Conservation (phyloP, 116 monocot genomes). For the Papilionanthe hybrid region DNA sequence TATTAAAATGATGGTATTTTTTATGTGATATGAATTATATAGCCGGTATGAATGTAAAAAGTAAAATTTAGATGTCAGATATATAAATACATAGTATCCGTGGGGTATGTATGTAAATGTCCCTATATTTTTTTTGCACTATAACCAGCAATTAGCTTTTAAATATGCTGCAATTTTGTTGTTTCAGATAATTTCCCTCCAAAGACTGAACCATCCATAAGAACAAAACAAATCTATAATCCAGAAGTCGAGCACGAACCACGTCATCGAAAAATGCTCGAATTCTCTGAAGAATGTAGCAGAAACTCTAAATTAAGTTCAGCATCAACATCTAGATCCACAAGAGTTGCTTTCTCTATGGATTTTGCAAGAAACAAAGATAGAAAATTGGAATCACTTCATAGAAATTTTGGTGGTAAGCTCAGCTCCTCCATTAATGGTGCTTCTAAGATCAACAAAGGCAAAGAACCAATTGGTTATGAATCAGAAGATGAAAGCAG, state of each 20-base stretch:
- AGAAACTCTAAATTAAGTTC: neutral
- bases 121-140: neutral
- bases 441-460: neutral
- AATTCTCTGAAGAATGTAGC: neutral
- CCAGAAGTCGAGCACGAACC: neutral
- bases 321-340: neutral
- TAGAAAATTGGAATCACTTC: neutral
- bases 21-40: no score
- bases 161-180: neutral
- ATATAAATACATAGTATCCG: no score
- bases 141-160: neutral
- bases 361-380: neutral
- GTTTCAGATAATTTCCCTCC: neutral
- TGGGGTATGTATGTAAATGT: no score
- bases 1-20: no score
- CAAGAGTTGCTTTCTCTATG: neutral
- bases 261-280: neutral
- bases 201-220: neutral
- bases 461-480: conserved; percentile 5
- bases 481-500: neutral
- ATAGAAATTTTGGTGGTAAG: neutral
- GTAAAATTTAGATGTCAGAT: no score
- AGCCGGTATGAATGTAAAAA: no score
- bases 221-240: neutral
- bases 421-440: neutral